Base-by-base conservation (phyloP, 768 basidiomycete genomes). In the Trametes cinnabarina region DNA sequence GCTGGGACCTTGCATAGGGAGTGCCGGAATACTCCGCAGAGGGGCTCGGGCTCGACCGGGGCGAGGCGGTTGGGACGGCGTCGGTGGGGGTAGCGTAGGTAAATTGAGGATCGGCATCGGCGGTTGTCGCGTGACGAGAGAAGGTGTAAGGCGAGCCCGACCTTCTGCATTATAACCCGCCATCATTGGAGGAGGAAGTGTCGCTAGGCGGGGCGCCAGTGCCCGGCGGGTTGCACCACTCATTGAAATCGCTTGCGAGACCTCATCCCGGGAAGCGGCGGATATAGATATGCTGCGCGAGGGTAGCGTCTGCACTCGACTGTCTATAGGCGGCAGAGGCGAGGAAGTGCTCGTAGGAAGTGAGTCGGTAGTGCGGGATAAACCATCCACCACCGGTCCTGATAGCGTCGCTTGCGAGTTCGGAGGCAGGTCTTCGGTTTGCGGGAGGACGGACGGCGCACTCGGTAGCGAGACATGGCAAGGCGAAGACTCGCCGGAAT, bases 1-100 rank as follows among this genome's bases (percentile, higher is more conserved):
- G 22, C 76, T 73, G 4, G 73, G 72, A 28, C 77, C 77, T 26
- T 73, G 66, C 65, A 76, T 73, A 17, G 76, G 74, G 47, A 85
- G 66, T 25, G 79, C 83, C 30, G 86, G 86, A 73, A 86, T 81
- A 57, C 74, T 81, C 44, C 76, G 73, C 61, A 85, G 68, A 12
- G 79, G 75, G 12, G 65, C 65, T 17, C 39, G 59, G 48, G 69
- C 66, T 35, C 65, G 63, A 7, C 61, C 53, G 43, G 63, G 66
- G 11, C 58, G 54, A 19, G 60, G 65, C 51, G 57, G 62, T 51
- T 58, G 65, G 6, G 59, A 32, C 43, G 66, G 59, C 4, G 66
- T 62, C 7, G 72, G 66, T 7, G 71, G 65, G 7, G 78, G 77
- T 12, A 84, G 69, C 19, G 73, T 73, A 4, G 85, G 85, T 4